phyloP scores from a whole-genome alignment of 805 yeast species.

The Saccharomycopsis sp. region DNA sequence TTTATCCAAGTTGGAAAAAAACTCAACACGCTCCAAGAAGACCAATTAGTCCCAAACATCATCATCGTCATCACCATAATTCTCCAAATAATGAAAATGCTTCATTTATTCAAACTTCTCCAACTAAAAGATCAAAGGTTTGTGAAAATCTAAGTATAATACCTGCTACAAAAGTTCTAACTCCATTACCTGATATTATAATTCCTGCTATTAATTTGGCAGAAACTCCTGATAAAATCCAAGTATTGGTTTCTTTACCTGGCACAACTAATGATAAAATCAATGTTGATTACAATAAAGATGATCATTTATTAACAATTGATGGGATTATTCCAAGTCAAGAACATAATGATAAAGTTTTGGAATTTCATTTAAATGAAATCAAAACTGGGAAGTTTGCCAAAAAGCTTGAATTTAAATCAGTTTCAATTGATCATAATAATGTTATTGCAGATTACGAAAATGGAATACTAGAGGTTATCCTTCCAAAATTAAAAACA shows the following conservation, averaged over 20 bases:
- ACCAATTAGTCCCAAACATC: too few species aligned
- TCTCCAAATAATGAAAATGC: too few species aligned
- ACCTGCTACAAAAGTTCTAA: too few species aligned
- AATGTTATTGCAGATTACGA: slow-evolving; percentile 35
- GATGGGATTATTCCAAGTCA: slow-evolving; percentile 33
- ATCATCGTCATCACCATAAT: too few species aligned
- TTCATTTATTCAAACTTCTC: too few species aligned
- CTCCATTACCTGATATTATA: too few species aligned
- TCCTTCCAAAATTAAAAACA: background rate
- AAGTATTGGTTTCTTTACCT: slow-evolving; percentile 30
- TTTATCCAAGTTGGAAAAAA: too few species aligned
- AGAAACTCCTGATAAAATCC: too few species aligned
- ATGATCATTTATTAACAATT: slow-evolving; percentile 31
- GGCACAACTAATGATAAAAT: slow-evolving; percentile 37
- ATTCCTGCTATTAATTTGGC: too few species aligned
- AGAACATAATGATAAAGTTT: slow-evolving; percentile 20
- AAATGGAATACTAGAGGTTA: slow-evolving; percentile 34
- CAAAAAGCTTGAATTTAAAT: slow-evolving; percentile 29
- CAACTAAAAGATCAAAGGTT: too few species aligned
- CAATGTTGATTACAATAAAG: slow-evolving; percentile 36
- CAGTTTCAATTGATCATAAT: slow-evolving; percentile 31
- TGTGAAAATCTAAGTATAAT: too few species aligned
- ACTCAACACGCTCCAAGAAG: too few species aligned
- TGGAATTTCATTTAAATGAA: slow-evolving; percentile 25
- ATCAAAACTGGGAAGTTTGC: slow-evolving; percentile 31